phyloP scores from a whole-genome alignment of 106 monocot genomes.

The Dendrobium officinale region DNA sequence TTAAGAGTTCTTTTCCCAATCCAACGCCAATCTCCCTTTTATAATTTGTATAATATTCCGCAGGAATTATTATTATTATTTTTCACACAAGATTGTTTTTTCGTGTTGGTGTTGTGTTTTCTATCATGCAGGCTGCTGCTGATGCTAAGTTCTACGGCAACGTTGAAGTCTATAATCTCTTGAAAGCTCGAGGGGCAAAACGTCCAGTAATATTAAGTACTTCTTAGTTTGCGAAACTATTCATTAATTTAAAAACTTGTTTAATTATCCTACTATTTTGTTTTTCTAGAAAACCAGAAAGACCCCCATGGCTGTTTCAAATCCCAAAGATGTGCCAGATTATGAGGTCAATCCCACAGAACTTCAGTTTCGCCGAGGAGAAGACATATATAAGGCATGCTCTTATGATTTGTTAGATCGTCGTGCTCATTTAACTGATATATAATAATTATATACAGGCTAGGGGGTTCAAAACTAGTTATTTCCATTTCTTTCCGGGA shows the following conservation, averaged over 20 bases:
- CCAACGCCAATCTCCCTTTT: not conserved
- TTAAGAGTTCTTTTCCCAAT: not conserved
- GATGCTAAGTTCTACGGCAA: constrained; percentile 26
- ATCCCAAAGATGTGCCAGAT: constrained; percentile 88
- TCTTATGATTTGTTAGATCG: not conserved
- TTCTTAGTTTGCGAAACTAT: not conserved
- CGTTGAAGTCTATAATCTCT: constrained; percentile 18
- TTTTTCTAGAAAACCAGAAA: constrained; percentile 53
- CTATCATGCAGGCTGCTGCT: constrained; percentile 17
- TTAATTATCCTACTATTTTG: not conserved
- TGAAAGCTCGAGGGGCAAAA: constrained; percentile 26
- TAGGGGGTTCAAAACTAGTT: not conserved
- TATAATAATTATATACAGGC: no score
- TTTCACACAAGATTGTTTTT: not conserved
- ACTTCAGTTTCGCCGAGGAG: constrained; percentile 64
- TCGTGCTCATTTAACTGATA: no score
- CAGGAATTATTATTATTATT: not conserved
- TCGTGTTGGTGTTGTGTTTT: not conserved
- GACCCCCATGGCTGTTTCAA: constrained; percentile 90
- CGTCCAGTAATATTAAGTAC: constrained; percentile 1
- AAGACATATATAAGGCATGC: constrained; percentile 43
- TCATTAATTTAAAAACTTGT: constrained; percentile 4
- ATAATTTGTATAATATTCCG: not conserved
- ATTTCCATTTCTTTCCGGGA: not conserved
- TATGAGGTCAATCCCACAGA: constrained; percentile 89